Evolutionary conservation across 257 asterid species (phyloP).

Genomic region (Solanum paucissectum): DNA sequence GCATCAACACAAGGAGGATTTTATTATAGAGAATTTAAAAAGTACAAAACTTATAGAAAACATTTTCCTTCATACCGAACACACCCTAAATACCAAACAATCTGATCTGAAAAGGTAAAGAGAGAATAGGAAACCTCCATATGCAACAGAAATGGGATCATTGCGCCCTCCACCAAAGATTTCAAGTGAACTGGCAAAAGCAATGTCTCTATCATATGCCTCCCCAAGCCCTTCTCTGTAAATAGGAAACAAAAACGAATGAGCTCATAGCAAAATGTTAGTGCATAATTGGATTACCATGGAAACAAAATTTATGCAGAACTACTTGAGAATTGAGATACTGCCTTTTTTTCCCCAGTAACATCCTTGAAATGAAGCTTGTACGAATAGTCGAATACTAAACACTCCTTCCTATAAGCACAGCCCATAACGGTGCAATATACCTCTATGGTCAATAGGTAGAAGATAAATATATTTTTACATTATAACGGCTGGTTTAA

Average conservation of each 20-base stretch:
- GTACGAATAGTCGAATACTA: neutral
- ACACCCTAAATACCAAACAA: neutral
- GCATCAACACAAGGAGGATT: neutral
- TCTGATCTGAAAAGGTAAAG: neutral
- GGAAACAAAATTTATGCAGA: neutral
- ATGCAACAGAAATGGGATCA: slow-evolving; percentile 74
- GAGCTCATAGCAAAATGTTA: neutral
- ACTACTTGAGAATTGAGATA: neutral
- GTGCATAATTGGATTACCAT: neutral
- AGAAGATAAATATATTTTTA: neutral
- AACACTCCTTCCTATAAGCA: neutral
- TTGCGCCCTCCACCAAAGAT: slow-evolving; percentile 76
- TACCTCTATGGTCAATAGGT: neutral
- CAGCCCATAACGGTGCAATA: neutral
- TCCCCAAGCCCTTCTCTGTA: slow-evolving; percentile 97
- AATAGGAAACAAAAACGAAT: slow-evolving; percentile 14
- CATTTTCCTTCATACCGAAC: neutral
- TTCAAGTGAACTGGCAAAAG: slow-evolving; percentile 83
- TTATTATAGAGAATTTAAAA: neutral
- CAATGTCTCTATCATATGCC: slow-evolving; percentile 79
- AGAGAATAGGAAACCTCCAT: slow-evolving; percentile 56
- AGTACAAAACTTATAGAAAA: neutral
- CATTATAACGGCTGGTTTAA: neutral
- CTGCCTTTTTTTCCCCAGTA: neutral
- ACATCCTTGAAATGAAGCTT: neutral